Evolutionary conservation across 2,329 filamentous ascomycete species (phyloP), one percentile per base, ranked within the genome.

Genomic region (Colletotrichum graminicola): DNA sequence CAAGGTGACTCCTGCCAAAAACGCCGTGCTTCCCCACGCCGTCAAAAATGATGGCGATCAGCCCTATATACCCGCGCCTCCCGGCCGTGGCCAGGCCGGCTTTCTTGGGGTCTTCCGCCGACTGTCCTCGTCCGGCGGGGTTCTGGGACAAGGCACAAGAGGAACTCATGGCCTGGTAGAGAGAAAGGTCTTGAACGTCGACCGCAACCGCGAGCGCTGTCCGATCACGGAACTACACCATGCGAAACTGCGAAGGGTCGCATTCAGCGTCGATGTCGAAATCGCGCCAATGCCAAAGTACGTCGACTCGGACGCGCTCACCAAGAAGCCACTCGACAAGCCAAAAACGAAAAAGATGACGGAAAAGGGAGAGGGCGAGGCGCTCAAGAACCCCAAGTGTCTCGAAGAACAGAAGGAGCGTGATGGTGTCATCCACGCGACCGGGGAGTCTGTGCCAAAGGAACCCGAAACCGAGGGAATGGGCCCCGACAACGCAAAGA

Each of bases 241-340:
- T 76, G 89, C 90, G 60, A 97, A 96, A 79, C 82, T 99, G 71
- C 89, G 94, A 65, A 90, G 94, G 64, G 96, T 99, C 0, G 93
- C 95, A 0, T 99, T 99, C 78, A 97, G 94, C 76, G 96, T 99
- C 3, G 96, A 99, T 78, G 95, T 99, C 5, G 96, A 99, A 80
- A 97, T 99, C 77, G 95, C 95, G 3, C 94, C 94, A 0, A 91
- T 94, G 78, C 94, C 95, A 32, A 91, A 90, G 75, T 96, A 97
- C 75, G 82, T 85, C 18, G 93, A 96, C 3, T 85, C 85, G 21
- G 87, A 88, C 8, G 80, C 86, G 43, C 12, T 79, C 52, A 59
- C 74, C 69, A 78, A 77, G 60, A 84, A 82, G 66, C 77, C 80
- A n/a, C 82, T 83, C 54, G 88, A 88, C 68, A 82, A 81, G 67